Percentiles rank a stretch among this genome's conserved stretches.
Evolutionary conservation across 78 protist species (phyloP).

Genomic region (Polysphondylium violaceum): DNA sequence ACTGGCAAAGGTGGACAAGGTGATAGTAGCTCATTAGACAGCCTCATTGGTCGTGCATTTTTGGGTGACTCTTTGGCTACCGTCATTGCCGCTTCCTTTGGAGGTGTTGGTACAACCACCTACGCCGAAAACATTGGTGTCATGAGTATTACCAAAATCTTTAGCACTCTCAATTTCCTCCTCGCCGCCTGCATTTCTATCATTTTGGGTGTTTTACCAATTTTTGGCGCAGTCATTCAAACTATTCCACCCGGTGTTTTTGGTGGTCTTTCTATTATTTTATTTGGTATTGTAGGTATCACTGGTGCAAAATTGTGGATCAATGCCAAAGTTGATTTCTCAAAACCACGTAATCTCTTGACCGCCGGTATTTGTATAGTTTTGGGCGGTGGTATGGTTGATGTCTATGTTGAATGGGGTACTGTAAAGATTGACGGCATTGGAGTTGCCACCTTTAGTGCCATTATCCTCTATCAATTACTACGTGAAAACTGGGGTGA

Average conservation of each 20-base stretch:
- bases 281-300: slow-evolving; percentile 43
- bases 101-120: slow-evolving; percentile 39
- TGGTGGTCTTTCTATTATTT: slow-evolving; percentile 36
- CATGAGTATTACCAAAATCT: slow-evolving; percentile 42
- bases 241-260: slow-evolving; percentile 52
- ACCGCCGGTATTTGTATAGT: slow-evolving; percentile 46
- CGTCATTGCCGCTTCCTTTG: slow-evolving; percentile 10
- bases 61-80: slow-evolving; percentile 36
- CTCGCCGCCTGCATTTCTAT: slow-evolving; percentile 14
- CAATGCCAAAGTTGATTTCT: slow-evolving; percentile 11
- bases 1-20: too few species aligned
- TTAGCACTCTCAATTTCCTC: slow-evolving; percentile 3
- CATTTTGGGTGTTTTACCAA: slow-evolving; percentile 21
- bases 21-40: slow-evolving; percentile 2
- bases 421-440: slow-evolving; percentile 26
- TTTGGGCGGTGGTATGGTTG: slow-evolving; percentile 29
- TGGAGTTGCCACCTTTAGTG: slow-evolving; percentile 22
- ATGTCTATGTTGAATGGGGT: slow-evolving; percentile 26
- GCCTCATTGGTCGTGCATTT: slow-evolving; percentile 20
- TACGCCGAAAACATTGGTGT: slow-evolving; percentile 62
- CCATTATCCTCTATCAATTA: slow-evolving; percentile 25
- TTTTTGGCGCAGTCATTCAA: slow-evolving; percentile 38
- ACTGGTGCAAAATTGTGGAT: slow-evolving; percentile 34
- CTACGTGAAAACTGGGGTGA: slow-evolving; percentile 37
- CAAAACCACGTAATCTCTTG: slow-evolving; percentile 13